Evolutionary conservation across 164 flowering plant genomes (phyloP).

Genomic region (Magnolia officinalis): DNA sequence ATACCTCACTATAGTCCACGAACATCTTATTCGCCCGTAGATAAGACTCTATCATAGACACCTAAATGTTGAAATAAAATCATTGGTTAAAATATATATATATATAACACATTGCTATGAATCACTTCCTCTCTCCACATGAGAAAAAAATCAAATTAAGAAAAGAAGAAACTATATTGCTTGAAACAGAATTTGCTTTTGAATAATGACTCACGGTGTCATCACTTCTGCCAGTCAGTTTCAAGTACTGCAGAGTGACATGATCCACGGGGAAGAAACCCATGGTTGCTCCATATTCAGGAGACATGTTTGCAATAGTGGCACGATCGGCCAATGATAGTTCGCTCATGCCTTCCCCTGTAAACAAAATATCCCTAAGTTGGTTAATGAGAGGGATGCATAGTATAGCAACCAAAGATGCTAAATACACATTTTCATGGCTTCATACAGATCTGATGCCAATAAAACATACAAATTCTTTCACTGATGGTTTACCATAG

Average conservation of each 20-base stretch:
- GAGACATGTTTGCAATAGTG: constrained; percentile 95
- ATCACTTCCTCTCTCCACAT: too few species aligned
- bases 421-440: not conserved
- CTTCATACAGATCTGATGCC: not conserved
- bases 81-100: too few species aligned
- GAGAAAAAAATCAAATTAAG: not conserved
- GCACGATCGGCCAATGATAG: constrained; percentile 91
- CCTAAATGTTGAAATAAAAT: constrained; percentile 29
- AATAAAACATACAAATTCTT: not conserved
- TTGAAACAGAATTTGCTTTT: not conserved
- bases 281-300: constrained; percentile 99
- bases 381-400: not conserved
- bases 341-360: constrained; percentile 82
- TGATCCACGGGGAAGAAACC: constrained; percentile 98
- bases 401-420: not conserved
- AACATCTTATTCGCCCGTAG: constrained; percentile 85
- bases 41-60: constrained; percentile 81
- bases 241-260: constrained; percentile 84
- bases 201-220: constrained; percentile 60
- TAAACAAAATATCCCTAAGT: constrained; percentile 5
- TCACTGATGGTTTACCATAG: constrained; percentile 51
- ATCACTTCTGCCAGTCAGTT: constrained; percentile 89
- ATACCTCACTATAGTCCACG: constrained; percentile 80
- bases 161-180: not conserved
- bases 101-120: too few species aligned